Evolutionary conservation across 352 stramenopile genomes (phyloP).

Genomic region (Globisporangium splendens): DNA sequence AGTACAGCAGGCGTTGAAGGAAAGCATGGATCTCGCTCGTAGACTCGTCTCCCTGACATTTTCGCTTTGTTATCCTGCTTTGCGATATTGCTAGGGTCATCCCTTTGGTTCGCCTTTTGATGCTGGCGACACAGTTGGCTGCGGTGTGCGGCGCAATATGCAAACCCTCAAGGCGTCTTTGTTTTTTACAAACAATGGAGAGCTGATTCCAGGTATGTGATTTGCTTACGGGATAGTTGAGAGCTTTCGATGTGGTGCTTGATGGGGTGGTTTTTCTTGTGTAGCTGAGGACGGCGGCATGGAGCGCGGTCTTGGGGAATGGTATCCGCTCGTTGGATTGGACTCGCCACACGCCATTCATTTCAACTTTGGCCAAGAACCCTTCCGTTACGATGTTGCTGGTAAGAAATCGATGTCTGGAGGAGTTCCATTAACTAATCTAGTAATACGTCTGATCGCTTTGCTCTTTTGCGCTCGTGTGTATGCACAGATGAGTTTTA

Average conservation of each 20-base stretch:
- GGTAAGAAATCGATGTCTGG: slow-evolving; percentile 15
- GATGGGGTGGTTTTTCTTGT: background rate
- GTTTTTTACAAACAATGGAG: slow-evolving; percentile 74
- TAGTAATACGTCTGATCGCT: slow-evolving; percentile 3
- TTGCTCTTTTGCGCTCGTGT: slow-evolving; percentile 3
- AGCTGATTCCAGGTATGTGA: slow-evolving; percentile 38
- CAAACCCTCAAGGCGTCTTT: slow-evolving; percentile 32
- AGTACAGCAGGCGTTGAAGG: slow-evolving; percentile 18
- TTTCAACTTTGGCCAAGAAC: slow-evolving; percentile 82
- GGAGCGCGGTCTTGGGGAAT: slow-evolving; percentile 36
- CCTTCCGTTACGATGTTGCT: slow-evolving; percentile 48
- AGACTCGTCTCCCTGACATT: background rate
- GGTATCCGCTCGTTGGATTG: slow-evolving; percentile 81
- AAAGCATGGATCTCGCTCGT: no score
- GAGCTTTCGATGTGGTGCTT: background rate
- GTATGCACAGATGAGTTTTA: slow-evolving; percentile 45
- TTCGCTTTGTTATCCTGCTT: slow-evolving; percentile 24
- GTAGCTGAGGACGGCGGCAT: slow-evolving; percentile 30
- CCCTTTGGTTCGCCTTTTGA: slow-evolving; percentile 57
- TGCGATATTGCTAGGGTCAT: slow-evolving; percentile 30
- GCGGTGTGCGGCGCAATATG: slow-evolving; percentile 50
- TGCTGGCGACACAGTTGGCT: slow-evolving; percentile 64
- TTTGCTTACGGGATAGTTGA: background rate
- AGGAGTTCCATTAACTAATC: background rate
- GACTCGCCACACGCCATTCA: slow-evolving; percentile 74